Percentiles rank a stretch among this genome's conserved stretches.
Evolutionary conservation across 2,329 filamentous ascomycete species (phyloP).

Genomic region (Botrytis deweyae): DNA sequence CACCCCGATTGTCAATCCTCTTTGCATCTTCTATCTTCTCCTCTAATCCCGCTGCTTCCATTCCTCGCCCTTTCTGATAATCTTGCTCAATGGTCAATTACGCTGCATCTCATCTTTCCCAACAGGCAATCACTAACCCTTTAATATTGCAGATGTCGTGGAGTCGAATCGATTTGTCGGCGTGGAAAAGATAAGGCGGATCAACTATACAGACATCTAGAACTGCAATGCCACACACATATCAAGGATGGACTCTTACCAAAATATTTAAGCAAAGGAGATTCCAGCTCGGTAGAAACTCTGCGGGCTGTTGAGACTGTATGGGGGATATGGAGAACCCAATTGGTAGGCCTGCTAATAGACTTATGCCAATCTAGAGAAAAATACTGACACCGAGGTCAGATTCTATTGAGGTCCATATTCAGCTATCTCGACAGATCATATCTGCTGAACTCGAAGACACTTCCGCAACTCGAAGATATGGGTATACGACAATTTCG

Average conservation of each 20-base stretch:
- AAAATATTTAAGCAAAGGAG: constrained; percentile 49
- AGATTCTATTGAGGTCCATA: constrained; percentile 78
- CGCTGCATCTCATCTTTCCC: neutral
- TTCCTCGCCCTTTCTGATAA: neutral
- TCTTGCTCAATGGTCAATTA: neutral
- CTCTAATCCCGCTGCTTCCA: neutral
- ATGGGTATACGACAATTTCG: constrained; percentile 77
- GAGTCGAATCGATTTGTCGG: constrained; percentile 87
- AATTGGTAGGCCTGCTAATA: constrained; percentile 59
- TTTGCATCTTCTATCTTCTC: neutral
- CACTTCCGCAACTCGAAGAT: constrained; percentile 72
- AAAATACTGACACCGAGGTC: constrained; percentile 23
- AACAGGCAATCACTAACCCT: neutral
- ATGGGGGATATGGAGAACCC: constrained; percentile 78
- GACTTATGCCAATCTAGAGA: neutral
- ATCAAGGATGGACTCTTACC: constrained; percentile 61
- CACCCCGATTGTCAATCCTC: neutral
- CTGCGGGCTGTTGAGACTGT: constrained; percentile 54
- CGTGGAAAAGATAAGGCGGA: constrained; percentile 62
- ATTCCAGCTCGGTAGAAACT: constrained; percentile 59
- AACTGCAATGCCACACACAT: constrained; percentile 64
- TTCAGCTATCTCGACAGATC: constrained; percentile 95
- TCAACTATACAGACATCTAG: constrained; percentile 65
- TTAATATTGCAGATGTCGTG: constrained; percentile 57
- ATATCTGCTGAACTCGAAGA: constrained; percentile 74